Conservation (phyloP, 2,329 filamentous ascomycete species). For the Cladosporium sp. region DNA sequence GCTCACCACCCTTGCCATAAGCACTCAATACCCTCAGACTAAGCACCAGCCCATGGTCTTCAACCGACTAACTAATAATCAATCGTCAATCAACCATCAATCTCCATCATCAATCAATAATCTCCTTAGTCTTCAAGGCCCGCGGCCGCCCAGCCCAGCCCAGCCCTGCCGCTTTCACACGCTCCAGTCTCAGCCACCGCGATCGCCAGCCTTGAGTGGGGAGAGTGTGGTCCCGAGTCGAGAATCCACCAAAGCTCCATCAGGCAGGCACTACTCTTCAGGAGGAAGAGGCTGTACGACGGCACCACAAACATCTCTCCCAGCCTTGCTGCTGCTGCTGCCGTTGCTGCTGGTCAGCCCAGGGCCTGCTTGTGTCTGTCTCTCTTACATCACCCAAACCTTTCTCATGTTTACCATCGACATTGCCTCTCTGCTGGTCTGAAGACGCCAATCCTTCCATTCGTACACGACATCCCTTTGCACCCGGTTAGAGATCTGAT, state of each 20-base stretch:
- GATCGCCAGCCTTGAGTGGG: constrained; percentile 8
- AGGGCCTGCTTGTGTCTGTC: constrained; percentile 1
- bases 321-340: constrained; percentile 9
- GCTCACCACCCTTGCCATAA: neutral
- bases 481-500: neutral
- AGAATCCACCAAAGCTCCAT: neutral
- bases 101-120: neutral
- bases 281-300: constrained; percentile 8
- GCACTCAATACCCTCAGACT: neutral
- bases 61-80: no score
- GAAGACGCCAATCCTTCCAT: neutral
- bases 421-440: constrained; percentile 22
- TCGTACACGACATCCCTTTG: neutral
- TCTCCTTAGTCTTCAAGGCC: neutral
- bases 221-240: constrained; percentile 1
- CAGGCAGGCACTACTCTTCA: neutral
- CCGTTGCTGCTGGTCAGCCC: constrained; percentile 9
- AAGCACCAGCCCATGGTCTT: neutral
- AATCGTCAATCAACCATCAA: neutral
- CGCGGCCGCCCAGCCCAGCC: neutral
- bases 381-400: neutral
- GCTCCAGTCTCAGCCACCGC: constrained; percentile 5
- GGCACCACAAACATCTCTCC: constrained; percentile 7
- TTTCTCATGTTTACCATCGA: constrained; percentile 6
- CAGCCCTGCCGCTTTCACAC: neutral